These are phyloP conservation scores for Umbelopsis sp. DNA, from an alignment of 192 early-diverging fungal species.

Conservation along the genomic window DNA sequence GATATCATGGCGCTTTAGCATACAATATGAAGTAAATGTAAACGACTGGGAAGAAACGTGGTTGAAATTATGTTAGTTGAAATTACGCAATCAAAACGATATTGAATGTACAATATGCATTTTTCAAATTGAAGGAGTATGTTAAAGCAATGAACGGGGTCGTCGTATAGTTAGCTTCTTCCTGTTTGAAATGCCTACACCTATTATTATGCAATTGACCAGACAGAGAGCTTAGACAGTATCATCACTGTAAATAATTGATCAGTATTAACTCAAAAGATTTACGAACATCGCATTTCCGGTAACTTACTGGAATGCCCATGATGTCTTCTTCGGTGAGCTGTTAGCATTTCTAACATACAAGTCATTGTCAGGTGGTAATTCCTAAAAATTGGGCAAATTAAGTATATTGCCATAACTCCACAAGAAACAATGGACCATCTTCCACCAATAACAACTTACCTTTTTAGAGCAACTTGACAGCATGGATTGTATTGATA, in stretches of 20 bases:
- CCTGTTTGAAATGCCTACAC: background rate
- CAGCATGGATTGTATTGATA: slow-evolving; percentile 92
- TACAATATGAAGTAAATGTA: too few species aligned
- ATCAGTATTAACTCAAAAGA: background rate
- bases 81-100: background rate
- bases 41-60: background rate
- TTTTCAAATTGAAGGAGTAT: background rate
- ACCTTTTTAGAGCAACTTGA: slow-evolving; percentile 82
- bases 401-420: too few species aligned
- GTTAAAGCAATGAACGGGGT: background rate
- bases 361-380: slow-evolving; percentile 58
- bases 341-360: slow-evolving; percentile 53
- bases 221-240: background rate
- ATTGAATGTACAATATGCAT: background rate
- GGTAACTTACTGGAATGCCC: slow-evolving; percentile 54
- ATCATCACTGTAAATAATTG: background rate
- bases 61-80: background rate
- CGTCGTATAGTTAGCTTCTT: too few species aligned
- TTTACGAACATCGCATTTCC: background rate
- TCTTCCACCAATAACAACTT: background rate
- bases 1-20: too few species aligned
- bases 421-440: too few species aligned
- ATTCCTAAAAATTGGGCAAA: slow-evolving; percentile 46
- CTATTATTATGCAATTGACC: too few species aligned
- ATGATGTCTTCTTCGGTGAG: slow-evolving; percentile 60